These are phyloP conservation scores for Xylaria grammica DNA, from an alignment of 495 filamentous ascomycete species.

Conservation along the genomic window DNA sequence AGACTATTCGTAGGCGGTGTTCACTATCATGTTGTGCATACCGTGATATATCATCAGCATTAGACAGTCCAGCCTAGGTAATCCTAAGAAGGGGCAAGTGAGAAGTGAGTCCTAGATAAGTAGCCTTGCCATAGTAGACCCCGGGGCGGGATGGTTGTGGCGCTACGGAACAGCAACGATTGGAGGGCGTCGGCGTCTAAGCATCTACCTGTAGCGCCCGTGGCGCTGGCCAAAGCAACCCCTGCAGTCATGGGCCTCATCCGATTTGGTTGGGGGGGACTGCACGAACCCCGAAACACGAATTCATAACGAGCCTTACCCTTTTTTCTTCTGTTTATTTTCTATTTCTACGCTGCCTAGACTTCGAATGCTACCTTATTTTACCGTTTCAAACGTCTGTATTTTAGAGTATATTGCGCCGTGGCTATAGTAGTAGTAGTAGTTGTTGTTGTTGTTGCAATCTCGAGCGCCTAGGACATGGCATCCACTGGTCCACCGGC, in stretches of 20 bases:
- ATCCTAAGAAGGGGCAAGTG: no score
- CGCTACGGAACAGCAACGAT: background rate
- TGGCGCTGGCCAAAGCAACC: conserved; percentile 9
- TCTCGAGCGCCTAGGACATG: conserved; percentile 11
- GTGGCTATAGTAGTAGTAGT: no score
- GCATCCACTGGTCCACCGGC: conserved; percentile 18
- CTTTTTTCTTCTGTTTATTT: background rate
- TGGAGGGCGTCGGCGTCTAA: conserved; percentile 2
- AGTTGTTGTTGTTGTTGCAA: background rate
- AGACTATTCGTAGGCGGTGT: no score
- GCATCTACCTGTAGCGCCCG: conserved; percentile 13
- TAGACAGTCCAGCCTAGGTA: no score
- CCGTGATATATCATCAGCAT: no score
- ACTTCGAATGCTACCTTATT: background rate
- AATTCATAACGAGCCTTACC: no score
- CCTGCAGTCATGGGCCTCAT: conserved; percentile 14
- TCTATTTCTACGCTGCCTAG: background rate
- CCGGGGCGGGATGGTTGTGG: conserved; percentile 2
- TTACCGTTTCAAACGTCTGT: background rate
- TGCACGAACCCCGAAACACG: no score
- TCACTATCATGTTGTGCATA: no score
- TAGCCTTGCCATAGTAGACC: conserved; percentile 4
- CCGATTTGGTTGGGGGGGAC: conserved; percentile 10
- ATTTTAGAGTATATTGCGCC: no score
- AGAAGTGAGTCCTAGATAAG: background rate